Conservation (phyloP, 768 basidiomycete genomes). For the Boletus huronensis region DNA sequence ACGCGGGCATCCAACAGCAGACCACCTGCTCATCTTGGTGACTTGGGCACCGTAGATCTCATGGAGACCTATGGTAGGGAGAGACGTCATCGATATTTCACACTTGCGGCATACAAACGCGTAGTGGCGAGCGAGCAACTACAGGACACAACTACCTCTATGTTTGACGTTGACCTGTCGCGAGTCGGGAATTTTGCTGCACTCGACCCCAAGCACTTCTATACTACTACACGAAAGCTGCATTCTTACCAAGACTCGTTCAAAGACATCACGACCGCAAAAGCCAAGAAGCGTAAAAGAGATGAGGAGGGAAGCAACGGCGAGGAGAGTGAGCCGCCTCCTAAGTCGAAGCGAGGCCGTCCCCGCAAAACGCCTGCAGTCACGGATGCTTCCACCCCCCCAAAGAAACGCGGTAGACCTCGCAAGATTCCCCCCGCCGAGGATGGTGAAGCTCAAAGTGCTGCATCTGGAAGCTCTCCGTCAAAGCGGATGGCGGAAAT, state of each 20-base stretch:
- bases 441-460: neutral
- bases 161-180: slow-evolving; percentile 45
- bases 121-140: slow-evolving; percentile 65
- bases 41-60: slow-evolving; percentile 64
- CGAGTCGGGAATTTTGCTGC: slow-evolving; percentile 53
- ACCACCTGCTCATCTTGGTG: slow-evolving; percentile 68
- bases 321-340: slow-evolving; percentile 19
- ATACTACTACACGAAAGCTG: slow-evolving; percentile 41
- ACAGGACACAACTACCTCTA: slow-evolving; percentile 45
- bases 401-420: slow-evolving; percentile 38
- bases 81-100: slow-evolving; percentile 83
- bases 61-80: slow-evolving; percentile 86
- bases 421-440: slow-evolving; percentile 22
- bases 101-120: slow-evolving; percentile 60
- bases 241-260: slow-evolving; percentile 48
- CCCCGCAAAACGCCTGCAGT: slow-evolving; percentile 42
- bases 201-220: slow-evolving; percentile 52
- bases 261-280: slow-evolving; percentile 30
- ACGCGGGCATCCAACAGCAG: slow-evolving; percentile 59
- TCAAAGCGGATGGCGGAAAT: neutral
- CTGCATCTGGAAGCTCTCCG: slow-evolving; percentile 5
- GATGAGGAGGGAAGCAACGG: slow-evolving; percentile 21
- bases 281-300: slow-evolving; percentile 32
- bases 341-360: slow-evolving; percentile 49
- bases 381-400: slow-evolving; percentile 10